Evolutionary conservation across 2,329 filamentous ascomycete species (phyloP).

Genomic region (Xylariales sp.): DNA sequence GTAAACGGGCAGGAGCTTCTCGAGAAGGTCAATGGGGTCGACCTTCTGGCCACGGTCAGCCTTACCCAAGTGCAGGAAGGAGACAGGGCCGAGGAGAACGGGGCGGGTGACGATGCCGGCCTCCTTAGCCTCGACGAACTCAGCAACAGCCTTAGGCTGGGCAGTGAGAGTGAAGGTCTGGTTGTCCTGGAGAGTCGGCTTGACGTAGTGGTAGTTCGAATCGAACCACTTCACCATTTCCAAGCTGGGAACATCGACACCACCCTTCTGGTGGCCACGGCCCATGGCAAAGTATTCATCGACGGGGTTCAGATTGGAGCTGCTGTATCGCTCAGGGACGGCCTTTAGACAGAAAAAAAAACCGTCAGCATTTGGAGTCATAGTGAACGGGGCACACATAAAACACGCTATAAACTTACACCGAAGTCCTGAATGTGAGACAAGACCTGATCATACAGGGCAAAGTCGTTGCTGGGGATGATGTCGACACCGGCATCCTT

Average conservation of each 20-base stretch:
- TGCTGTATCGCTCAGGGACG: constrained; percentile 88
- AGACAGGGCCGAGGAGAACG: constrained; percentile 91
- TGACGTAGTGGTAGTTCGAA: constrained; percentile 99
- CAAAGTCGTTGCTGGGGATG: constrained; percentile 99
- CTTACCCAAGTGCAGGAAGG: constrained; percentile 97
- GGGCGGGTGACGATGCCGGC: constrained; percentile 90
- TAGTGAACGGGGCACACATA: no score
- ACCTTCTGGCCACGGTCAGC: constrained; percentile 93
- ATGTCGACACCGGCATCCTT: constrained; percentile 96
- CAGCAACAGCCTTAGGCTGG: constrained; percentile 87
- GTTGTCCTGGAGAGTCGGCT: constrained; percentile 95
- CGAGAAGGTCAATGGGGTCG: constrained; percentile 87
- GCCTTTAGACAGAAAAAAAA: constrained; percentile 49
- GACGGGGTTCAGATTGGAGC: constrained; percentile 78
- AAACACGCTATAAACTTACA: constrained; percentile 52
- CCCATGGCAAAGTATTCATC: constrained; percentile 99
- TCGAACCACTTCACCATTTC: constrained; percentile 99
- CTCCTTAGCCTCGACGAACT: constrained; percentile 98
- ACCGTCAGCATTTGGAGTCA: not conserved
- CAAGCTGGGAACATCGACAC: constrained; percentile 86
- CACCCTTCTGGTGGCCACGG: constrained; percentile 93
- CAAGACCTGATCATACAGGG: constrained; percentile 96
- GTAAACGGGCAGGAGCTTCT: constrained; percentile 92
- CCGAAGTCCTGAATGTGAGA: constrained; percentile 98
- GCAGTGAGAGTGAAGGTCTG: constrained; percentile 88